Conservation (phyloP, 495 filamentous ascomycete genomes). For the Penicillium malachiteum region DNA sequence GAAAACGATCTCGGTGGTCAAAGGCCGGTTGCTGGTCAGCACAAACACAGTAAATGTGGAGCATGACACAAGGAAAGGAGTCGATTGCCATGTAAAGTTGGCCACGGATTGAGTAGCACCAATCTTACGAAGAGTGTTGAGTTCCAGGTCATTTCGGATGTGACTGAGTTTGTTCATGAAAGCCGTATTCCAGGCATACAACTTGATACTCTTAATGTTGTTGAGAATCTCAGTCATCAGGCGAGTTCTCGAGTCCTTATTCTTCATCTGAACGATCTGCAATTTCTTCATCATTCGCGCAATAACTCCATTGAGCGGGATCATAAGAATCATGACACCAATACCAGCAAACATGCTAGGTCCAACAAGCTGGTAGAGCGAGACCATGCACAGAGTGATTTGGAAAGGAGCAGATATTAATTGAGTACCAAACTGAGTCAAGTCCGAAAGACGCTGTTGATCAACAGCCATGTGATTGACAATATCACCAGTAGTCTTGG, state of each 20-base stretch:
- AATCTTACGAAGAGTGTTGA: conserved; percentile 94
- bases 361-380: conserved; percentile 90
- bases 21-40: conserved; percentile 69
- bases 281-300: conserved; percentile 90
- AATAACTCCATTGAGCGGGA: conserved; percentile 92
- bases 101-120: conserved; percentile 90
- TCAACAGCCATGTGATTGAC: conserved; percentile 99
- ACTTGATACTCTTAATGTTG: conserved; percentile 99
- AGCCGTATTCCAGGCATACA: conserved; percentile 95
- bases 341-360: conserved; percentile 96
- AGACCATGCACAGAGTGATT: conserved; percentile 91
- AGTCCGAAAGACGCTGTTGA: conserved; percentile 88
- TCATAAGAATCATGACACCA: conserved; percentile 95
- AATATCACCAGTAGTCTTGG: conserved; percentile 95
- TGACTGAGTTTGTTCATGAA: conserved; percentile 97
- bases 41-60: conserved; percentile 96
- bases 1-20: conserved; percentile 95
- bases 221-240: conserved; percentile 98
- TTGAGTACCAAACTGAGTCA: conserved; percentile 93
- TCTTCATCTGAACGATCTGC: conserved; percentile 97
- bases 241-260: conserved; percentile 91
- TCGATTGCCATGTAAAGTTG: conserved; percentile 99
- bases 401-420: conserved; percentile 97
- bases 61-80: conserved; percentile 96
- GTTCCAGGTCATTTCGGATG: conserved; percentile 91